Percentiles rank a stretch among this genome's conserved stretches.
These are phyloP conservation scores for Brassica rapa DNA, from an alignment of 345 rosid genomes.

Conservation along the genomic window DNA sequence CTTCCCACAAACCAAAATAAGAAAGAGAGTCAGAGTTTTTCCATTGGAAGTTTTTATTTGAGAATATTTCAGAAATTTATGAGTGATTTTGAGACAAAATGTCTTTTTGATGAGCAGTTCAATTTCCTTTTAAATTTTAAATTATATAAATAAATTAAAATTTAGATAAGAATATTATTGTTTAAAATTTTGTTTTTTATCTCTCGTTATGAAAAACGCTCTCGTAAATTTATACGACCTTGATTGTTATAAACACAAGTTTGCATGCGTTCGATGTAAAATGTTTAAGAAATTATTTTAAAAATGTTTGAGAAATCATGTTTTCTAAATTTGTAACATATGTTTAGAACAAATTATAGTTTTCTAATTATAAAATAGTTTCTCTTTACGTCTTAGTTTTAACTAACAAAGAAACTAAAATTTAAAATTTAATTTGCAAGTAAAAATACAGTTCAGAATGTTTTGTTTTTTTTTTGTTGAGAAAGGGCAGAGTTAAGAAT, in stretches of 20 bases:
- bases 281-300: not conserved
- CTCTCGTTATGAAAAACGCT: not conserved
- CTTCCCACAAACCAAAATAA: not conserved
- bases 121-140: not conserved
- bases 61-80: not conserved
- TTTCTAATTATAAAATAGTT: not conserved
- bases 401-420: not conserved
- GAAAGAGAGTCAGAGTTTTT: not conserved
- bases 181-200: not conserved
- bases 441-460: not conserved
- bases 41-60: not conserved
- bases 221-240: not conserved
- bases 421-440: not conserved
- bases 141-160: not conserved
- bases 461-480: not conserved
- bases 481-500: not conserved
- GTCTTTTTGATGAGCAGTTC: not conserved
- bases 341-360: not conserved
- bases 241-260: not conserved
- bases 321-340: not conserved
- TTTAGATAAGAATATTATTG: not conserved
- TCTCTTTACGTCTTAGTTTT: not conserved
- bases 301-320: not conserved
- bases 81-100: not conserved
- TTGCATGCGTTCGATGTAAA: not conserved